A percentile compares a stretch with the other conserved stretches of the same genome.
phyloP scores from a whole-genome alignment of 2,329 filamentous ascomycete genomes.

The Sclerotinia nivalis region DNA sequence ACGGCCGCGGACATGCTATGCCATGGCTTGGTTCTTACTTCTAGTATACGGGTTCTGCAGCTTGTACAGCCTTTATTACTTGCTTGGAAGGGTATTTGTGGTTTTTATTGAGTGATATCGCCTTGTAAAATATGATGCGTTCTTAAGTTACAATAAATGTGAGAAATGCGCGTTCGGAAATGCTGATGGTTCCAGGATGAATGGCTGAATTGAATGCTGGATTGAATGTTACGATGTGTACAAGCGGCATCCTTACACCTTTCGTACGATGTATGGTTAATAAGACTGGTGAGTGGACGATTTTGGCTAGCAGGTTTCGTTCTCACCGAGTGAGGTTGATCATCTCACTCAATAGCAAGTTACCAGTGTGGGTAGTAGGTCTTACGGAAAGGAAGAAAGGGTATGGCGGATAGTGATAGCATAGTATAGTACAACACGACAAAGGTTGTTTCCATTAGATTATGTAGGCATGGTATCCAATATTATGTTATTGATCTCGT shows the following conservation, averaged over 20 bases:
- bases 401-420: background rate
- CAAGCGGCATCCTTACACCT: conserved; percentile 5
- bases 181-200: conserved; percentile 14
- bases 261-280: conserved; percentile 11
- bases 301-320: conserved; percentile 6
- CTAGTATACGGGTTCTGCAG: background rate
- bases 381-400: conserved; percentile 16
- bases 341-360: background rate
- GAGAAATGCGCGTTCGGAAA: conserved; percentile 12
- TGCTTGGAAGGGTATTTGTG: background rate
- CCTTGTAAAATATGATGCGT: background rate
- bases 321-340: conserved; percentile 16
- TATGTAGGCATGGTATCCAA: background rate
- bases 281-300: background rate
- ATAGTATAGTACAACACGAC: background rate
- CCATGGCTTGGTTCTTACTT: background rate
- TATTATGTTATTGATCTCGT: background rate
- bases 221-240: conserved; percentile 15
- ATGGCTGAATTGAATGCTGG: conserved; percentile 8
- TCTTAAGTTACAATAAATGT: background rate
- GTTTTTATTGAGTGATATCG: conserved; percentile 11
- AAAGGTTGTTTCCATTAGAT: conserved; percentile 2
- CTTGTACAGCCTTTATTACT: background rate
- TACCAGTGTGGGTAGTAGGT: background rate
- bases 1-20: background rate